A percentile compares a stretch with the other conserved stretches of the same genome.
phyloP scores from a whole-genome alignment of 257 asterid genomes.

The Gentiana dahurica region DNA sequence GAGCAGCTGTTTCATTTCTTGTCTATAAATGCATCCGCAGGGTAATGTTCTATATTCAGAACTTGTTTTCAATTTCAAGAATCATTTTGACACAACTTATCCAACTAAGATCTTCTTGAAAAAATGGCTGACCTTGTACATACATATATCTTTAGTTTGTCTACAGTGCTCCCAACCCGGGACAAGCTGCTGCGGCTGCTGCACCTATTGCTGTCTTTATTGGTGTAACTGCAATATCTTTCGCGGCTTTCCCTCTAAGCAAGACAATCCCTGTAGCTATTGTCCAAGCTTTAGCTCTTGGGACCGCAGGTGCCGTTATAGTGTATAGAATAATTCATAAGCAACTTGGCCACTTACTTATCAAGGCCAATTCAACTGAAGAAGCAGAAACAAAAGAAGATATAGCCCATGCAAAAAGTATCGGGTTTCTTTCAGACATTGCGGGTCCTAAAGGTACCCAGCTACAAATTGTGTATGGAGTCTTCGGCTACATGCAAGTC shows the following conservation, averaged over 20 bases:
- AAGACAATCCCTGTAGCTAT: constrained; percentile 32
- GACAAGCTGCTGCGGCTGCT: constrained; percentile 90
- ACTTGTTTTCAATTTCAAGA: not conserved
- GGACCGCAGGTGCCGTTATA: constrained; percentile 51
- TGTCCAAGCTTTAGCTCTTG: constrained; percentile 61
- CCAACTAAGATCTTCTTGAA: not conserved
- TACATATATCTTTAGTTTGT: constrained; percentile 49
- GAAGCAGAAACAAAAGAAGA: constrained; percentile 31
- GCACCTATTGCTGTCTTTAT: constrained; percentile 83
- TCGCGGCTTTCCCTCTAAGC: constrained; percentile 77
- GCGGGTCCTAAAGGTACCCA: constrained; percentile 95
- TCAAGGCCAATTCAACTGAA: constrained; percentile 26
- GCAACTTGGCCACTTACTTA: constrained; percentile 85
- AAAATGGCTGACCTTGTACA: constrained; percentile 25
- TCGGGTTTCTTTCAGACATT: constrained; percentile 70
- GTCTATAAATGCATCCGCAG: constrained; percentile 91
- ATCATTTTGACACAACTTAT: not conserved
- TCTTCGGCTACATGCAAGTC: constrained; percentile 88
- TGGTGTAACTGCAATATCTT: constrained; percentile 72
- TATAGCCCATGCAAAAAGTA: constrained; percentile 17
- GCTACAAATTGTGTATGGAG: constrained; percentile 76
- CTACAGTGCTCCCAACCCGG: constrained; percentile 94
- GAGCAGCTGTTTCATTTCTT: constrained; percentile 76
- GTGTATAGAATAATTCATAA: constrained; percentile 45
- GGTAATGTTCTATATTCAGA: constrained; percentile 29